A percentile compares a stretch with the other conserved stretches of the same genome.
phyloP scores from a whole-genome alignment of 495 filamentous ascomycete species.

The Trichoderma asperelloides region DNA sequence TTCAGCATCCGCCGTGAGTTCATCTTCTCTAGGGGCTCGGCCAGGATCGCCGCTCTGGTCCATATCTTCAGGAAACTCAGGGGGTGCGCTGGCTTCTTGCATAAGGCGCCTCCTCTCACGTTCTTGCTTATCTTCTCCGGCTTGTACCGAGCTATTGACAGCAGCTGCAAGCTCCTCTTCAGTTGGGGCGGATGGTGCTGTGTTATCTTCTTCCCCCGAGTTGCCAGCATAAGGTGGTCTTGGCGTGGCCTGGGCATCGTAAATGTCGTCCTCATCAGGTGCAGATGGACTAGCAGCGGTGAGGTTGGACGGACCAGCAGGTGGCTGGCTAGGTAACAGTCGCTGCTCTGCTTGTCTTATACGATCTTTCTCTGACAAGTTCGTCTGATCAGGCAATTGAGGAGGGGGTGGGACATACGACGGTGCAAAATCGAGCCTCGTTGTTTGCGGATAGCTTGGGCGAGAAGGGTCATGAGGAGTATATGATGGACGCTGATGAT shows the following conservation, averaged over 20 bases:
- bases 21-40: conserved; percentile 12
- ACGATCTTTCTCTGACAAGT: conserved; percentile 59
- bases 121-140: conserved; percentile 76
- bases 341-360: conserved; percentile 57
- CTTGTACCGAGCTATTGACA: conserved; percentile 20
- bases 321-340: conserved; percentile 63
- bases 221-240: not conserved
- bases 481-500: not conserved
- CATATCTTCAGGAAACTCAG: conserved; percentile 36
- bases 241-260: conserved; percentile 22
- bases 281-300: conserved; percentile 29
- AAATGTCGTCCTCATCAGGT: conserved; percentile 29
- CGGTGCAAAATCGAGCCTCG: conserved; percentile 16
- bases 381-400: conserved; percentile 41
- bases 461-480: not conserved
- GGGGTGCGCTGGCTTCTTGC: conserved; percentile 62
- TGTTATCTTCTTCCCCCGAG: conserved; percentile 11
- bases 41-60: conserved; percentile 14
- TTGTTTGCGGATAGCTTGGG: not conserved
- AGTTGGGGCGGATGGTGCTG: conserved; percentile 36
- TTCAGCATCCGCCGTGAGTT: conserved; percentile 19
- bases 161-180: conserved; percentile 34
- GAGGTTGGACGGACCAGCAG: conserved; percentile 39
- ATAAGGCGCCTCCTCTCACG: conserved; percentile 67
- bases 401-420: conserved; percentile 43